Conservation (phyloP, 768 basidiomycete genomes). For the Agaricus blazei region DNA sequence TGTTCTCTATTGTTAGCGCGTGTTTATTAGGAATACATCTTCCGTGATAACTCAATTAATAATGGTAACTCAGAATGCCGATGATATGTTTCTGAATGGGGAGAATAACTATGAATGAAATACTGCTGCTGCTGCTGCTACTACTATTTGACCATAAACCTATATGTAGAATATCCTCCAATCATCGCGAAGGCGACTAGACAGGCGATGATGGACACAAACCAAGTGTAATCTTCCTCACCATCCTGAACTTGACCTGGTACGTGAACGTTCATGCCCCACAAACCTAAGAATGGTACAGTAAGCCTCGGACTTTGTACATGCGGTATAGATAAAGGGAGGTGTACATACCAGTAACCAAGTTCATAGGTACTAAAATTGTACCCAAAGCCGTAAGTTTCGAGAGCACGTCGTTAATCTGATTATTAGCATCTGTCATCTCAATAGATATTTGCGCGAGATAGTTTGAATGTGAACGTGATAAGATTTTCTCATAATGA, state of each 20-base stretch:
- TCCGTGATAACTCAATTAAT: slow-evolving; percentile 1
- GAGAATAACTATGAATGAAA: background rate
- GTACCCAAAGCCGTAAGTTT: slow-evolving; percentile 98
- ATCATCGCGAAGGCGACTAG: slow-evolving; percentile 78
- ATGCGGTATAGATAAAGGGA: too few species aligned
- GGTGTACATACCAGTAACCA: slow-evolving; percentile 74
- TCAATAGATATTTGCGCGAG: slow-evolving; percentile 99
- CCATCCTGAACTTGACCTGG: slow-evolving; percentile 68
- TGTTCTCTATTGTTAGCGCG: background rate
- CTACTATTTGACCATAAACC: slow-evolving; percentile 55
- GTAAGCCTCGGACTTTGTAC: background rate
- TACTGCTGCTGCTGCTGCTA: background rate
- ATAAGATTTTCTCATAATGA: slow-evolving; percentile 99
- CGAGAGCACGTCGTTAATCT: slow-evolving; percentile 97
- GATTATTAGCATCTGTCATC: slow-evolving; percentile 99
- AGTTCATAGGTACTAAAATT: slow-evolving; percentile 93
- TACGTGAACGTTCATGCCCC: slow-evolving; percentile 99
- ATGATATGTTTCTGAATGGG: background rate
- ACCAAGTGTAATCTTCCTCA: slow-evolving; percentile 66
- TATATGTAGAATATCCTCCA: slow-evolving; percentile 77
- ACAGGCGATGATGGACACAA: slow-evolving; percentile 76
- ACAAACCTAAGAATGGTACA: slow-evolving; percentile 50
- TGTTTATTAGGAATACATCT: slow-evolving; percentile 8
- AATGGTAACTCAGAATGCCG: background rate
- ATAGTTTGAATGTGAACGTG: slow-evolving; percentile 98